phyloP scores from a whole-genome alignment of 73 alveolate genomes.

The Vitrella brassicaformis region DNA sequence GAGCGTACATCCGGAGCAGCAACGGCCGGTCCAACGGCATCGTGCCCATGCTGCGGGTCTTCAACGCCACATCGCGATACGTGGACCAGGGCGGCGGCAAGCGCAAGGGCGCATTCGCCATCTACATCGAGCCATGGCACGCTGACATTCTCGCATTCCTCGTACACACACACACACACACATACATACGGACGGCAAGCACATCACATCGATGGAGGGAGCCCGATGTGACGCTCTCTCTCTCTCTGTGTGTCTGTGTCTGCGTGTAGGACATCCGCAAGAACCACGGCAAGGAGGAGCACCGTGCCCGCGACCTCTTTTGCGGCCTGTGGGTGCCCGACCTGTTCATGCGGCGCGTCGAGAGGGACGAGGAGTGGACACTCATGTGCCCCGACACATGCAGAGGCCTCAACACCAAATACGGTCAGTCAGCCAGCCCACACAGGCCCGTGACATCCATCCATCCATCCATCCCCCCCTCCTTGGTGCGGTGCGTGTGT shows the following conservation, averaged over 20 bases:
- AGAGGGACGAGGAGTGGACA: slow-evolving; percentile 75
- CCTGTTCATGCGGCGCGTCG: slow-evolving; percentile 82
- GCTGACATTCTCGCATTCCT: slow-evolving; percentile 60
- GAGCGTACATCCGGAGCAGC: slow-evolving; percentile 66
- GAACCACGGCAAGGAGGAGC: slow-evolving; percentile 82
- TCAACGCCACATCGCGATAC: slow-evolving; percentile 80
- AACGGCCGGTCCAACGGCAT: slow-evolving; percentile 80
- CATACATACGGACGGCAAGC: no score
- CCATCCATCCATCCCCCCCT: background rate
- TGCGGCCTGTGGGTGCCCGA: slow-evolving; percentile 88
- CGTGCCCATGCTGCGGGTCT: slow-evolving; percentile 79
- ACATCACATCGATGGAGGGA: no score
- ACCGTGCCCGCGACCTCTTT: slow-evolving; percentile 81
- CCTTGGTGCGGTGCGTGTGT: background rate
- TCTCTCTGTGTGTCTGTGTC: no score
- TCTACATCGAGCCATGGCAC: slow-evolving; percentile 83
- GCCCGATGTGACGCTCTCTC: no score
- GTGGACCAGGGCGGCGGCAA: slow-evolving; percentile 92
- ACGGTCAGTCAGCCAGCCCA: slow-evolving; percentile 2
- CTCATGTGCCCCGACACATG: slow-evolving; percentile 86
- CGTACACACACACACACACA: no score
- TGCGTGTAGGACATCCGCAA: slow-evolving; percentile 60
- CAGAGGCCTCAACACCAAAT: slow-evolving; percentile 46
- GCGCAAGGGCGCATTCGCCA: slow-evolving; percentile 77
- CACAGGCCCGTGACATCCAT: background rate